Evolutionary conservation across 768 basidiomycete genomes (phyloP).

Genomic region (Paxillus ammoniavirescens): DNA sequence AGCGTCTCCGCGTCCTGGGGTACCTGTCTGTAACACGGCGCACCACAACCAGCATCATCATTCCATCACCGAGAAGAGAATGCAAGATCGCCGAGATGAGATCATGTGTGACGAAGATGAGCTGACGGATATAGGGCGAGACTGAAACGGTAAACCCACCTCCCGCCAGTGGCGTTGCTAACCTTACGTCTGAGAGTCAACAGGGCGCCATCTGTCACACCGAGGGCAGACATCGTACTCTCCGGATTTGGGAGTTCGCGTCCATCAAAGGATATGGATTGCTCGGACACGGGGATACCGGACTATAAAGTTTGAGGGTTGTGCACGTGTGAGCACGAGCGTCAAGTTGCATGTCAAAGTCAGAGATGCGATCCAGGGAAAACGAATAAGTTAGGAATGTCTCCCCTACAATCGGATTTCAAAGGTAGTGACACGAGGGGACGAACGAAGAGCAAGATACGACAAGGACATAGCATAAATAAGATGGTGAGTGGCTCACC

Average conservation of each 20-base stretch:
- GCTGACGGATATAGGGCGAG: too few relatives aligned
- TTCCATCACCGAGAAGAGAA: neutral
- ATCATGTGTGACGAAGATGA: neutral
- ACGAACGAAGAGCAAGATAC: neutral
- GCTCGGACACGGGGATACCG: constrained; percentile 67
- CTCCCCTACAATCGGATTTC: too few relatives aligned
- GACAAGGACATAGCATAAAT: neutral
- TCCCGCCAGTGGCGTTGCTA: constrained; percentile 40
- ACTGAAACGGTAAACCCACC: constrained; percentile 13
- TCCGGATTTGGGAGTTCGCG: constrained; percentile 65
- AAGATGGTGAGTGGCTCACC: constrained; percentile 46
- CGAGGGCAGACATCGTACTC: constrained; percentile 65
- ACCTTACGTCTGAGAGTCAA: constrained; percentile 66
- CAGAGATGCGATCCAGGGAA: too few relatives aligned
- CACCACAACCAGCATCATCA: neutral
- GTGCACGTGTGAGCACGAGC: too few relatives aligned
- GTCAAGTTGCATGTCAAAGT: neutral
- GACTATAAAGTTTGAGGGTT: constrained; percentile 46
- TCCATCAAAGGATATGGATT: constrained; percentile 67
- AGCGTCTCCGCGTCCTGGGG: constrained; percentile 88
- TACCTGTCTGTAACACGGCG: constrained; percentile 44
- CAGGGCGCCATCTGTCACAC: constrained; percentile 61
- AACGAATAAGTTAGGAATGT: too few relatives aligned
- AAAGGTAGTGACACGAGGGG: too few relatives aligned
- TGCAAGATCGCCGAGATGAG: neutral